phyloP scores from a whole-genome alignment of 2,329 filamentous ascomycete species.

The Stachybotrys chartarum region DNA sequence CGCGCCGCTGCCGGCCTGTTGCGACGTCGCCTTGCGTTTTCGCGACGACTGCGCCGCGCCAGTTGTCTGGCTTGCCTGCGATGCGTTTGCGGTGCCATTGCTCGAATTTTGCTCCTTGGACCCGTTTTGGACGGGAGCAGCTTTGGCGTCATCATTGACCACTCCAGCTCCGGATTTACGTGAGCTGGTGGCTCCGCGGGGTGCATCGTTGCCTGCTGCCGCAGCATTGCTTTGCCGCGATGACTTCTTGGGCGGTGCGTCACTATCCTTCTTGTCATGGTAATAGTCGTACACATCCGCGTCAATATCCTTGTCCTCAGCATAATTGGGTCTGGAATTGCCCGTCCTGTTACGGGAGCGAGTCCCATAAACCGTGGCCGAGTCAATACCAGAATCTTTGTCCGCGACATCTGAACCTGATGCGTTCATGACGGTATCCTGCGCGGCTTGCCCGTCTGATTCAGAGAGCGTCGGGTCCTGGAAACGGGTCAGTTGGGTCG shows the following conservation, averaged over 20 bases:
- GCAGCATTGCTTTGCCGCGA: slow-evolving; percentile 37
- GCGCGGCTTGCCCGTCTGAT: slow-evolving; percentile 22
- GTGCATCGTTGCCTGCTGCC: slow-evolving; percentile 28
- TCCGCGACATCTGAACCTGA: slow-evolving; percentile 36
- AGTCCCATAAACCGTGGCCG: slow-evolving; percentile 75
- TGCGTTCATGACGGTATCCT: slow-evolving; percentile 39
- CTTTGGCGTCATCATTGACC: slow-evolving; percentile 31
- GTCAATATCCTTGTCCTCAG: slow-evolving; percentile 86
- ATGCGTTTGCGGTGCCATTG: slow-evolving; percentile 5
- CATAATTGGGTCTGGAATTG: slow-evolving; percentile 82
- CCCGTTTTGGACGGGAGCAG: slow-evolving; percentile 23
- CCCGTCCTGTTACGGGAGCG: slow-evolving; percentile 84
- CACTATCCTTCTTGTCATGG: slow-evolving; percentile 46
- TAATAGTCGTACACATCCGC: slow-evolving; percentile 73
- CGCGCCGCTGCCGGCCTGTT: slow-evolving; percentile 14
- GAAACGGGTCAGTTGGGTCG: neutral
- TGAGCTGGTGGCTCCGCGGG: slow-evolving; percentile 24
- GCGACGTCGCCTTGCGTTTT: slow-evolving; percentile 72
- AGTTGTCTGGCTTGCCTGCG: slow-evolving; percentile 42
- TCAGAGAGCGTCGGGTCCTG: slow-evolving; percentile 28
- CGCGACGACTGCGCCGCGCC: slow-evolving; percentile 50
- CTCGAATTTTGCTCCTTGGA: slow-evolving; percentile 25
- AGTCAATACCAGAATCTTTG: slow-evolving; percentile 44
- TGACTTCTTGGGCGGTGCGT: slow-evolving; percentile 44
- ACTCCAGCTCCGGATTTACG: slow-evolving; percentile 26